Evolutionary conservation across 352 stramenopile genomes (phyloP).

Genomic region (Phytophthora cryptogea): DNA sequence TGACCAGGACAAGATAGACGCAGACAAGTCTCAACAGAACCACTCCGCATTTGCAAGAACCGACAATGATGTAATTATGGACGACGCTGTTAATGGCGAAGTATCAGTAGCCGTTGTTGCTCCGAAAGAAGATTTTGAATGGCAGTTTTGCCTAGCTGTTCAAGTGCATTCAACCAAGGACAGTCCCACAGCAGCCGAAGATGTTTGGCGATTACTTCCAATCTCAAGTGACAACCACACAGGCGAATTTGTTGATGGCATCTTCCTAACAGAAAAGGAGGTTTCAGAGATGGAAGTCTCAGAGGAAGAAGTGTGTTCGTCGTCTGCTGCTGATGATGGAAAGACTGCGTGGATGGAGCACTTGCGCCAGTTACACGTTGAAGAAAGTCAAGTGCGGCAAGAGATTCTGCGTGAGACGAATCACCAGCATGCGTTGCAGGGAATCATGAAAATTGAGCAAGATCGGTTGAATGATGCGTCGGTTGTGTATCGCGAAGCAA

Average conservation of each 20-base stretch:
- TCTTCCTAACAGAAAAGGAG: constrained; percentile 62
- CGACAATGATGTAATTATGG: constrained; percentile 22
- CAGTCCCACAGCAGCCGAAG: constrained; percentile 4
- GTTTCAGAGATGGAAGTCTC: constrained; percentile 66
- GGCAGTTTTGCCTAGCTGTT: constrained; percentile 59
- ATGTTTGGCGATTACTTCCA: constrained; percentile 63
- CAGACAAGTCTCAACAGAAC: constrained; percentile 5
- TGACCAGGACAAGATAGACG: constrained; percentile 11
- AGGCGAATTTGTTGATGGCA: constrained; percentile 59
- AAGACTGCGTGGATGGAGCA: constrained; percentile 58
- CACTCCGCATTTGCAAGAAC: constrained; percentile 13
- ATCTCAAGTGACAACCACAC: constrained; percentile 49
- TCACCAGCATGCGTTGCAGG: constrained; percentile 61
- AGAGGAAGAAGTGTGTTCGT: constrained; percentile 66
- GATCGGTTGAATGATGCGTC: constrained; percentile 63
- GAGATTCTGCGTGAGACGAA: constrained; percentile 60
- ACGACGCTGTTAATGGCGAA: constrained; percentile 13
- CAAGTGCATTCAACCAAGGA: constrained; percentile 19
- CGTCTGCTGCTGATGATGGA: constrained; percentile 15
- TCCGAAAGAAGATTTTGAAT: constrained; percentile 36
- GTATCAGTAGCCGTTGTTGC: constrained; percentile 18
- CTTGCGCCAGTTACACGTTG: constrained; percentile 51
- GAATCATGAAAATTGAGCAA: constrained; percentile 76
- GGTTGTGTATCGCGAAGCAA: constrained; percentile 60
- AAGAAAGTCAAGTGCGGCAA: constrained; percentile 60